Conservation (phyloP, 2,329 filamentous ascomycete species). For the Phymatotrichopsis omnivora region DNA sequence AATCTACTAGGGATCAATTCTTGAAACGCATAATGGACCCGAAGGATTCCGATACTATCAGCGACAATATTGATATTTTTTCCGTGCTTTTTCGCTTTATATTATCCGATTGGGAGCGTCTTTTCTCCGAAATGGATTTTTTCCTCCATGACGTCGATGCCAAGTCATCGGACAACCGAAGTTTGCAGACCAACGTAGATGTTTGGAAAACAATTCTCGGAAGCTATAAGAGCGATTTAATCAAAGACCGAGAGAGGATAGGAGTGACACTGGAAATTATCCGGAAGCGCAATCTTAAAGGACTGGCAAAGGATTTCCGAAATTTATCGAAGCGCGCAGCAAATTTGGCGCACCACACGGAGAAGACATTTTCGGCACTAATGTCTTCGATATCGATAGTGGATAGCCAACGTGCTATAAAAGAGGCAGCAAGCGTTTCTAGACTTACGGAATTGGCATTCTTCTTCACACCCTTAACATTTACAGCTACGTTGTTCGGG, state of each 20-base stretch:
- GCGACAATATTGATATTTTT: too few relatives aligned
- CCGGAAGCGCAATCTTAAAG: too few relatives aligned
- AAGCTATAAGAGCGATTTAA: slow-evolving; percentile 24
- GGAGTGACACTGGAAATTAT: too few relatives aligned
- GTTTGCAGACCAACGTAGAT: slow-evolving; percentile 31
- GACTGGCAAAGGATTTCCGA: neutral
- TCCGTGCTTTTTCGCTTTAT: slow-evolving; percentile 31
- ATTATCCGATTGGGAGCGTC: slow-evolving; percentile 26
- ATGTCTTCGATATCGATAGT: slow-evolving; percentile 36
- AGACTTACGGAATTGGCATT: slow-evolving; percentile 40
- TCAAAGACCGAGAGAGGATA: slow-evolving; percentile 15
- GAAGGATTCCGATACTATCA: too few relatives aligned
- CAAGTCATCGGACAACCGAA: slow-evolving; percentile 30
- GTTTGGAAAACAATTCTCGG: slow-evolving; percentile 31
- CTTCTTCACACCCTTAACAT: slow-evolving; percentile 40
- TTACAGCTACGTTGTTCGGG: slow-evolving; percentile 38
- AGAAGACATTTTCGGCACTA: slow-evolving; percentile 32
- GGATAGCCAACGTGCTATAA: slow-evolving; percentile 34
- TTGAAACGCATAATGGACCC: too few relatives aligned
- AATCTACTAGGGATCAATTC: too few relatives aligned
- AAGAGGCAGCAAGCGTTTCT: slow-evolving; percentile 34
- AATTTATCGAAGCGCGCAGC: slow-evolving; percentile 1
- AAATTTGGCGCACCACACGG: slow-evolving; percentile 21
- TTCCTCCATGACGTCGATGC: slow-evolving; percentile 30
- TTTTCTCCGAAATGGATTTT: slow-evolving; percentile 28